phyloP scores from a whole-genome alignment of 75 land plant species.

The Cunninghamia lanceolata region DNA sequence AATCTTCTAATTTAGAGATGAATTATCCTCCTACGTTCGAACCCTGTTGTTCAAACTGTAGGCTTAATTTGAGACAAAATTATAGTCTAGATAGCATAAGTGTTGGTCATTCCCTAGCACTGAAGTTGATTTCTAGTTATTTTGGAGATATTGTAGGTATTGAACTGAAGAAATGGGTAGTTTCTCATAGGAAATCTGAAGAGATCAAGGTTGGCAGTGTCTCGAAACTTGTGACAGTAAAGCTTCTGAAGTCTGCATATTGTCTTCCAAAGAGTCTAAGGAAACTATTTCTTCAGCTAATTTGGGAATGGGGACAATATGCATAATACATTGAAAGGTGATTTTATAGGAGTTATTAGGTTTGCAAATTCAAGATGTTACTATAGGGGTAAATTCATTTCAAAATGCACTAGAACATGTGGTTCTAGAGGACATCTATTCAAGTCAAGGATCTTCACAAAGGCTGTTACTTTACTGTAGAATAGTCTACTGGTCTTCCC shows the following conservation, averaged over 20 bases:
- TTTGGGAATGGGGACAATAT: not conserved
- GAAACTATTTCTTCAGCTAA: not conserved
- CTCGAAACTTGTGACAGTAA: not conserved
- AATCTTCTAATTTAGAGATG: conserved; percentile 15
- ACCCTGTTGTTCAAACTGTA: conserved; percentile 1
- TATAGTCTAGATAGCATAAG: no score
- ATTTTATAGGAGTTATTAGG: no score
- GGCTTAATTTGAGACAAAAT: not conserved
- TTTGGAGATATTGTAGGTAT: conserved; percentile 26
- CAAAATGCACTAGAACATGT: no score
- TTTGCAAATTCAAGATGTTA: no score
- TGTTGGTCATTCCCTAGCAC: conserved; percentile 20
- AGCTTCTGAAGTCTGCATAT: not conserved
- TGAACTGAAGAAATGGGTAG: conserved; percentile 23
- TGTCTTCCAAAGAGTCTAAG: not conserved
- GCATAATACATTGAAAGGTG: no score
- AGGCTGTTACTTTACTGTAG: no score
- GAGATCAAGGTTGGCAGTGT: not conserved
- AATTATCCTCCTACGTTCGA: conserved; percentile 61
- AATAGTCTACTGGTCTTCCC: no score
- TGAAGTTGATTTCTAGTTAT: conserved; percentile 24
- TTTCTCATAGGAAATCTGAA: not conserved
- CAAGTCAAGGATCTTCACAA: no score
- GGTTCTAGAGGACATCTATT: no score
- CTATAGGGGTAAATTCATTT: no score